Evolutionary conservation across 768 basidiomycete species (phyloP), one percentile per base, ranked within the genome.

Genomic region (Flagelloscypha sp.): DNA sequence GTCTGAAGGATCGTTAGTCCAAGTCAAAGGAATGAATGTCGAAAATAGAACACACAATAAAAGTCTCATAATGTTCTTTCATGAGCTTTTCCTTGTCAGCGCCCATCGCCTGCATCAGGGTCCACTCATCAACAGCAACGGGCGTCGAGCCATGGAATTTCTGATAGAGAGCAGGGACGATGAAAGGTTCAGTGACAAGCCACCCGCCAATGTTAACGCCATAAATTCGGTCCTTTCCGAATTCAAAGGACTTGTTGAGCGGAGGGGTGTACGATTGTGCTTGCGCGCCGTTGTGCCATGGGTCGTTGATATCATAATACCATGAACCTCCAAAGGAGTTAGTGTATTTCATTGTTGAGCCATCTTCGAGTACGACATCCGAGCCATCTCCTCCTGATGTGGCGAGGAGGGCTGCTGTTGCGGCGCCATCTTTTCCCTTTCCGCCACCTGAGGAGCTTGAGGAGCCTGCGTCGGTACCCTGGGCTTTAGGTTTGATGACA

Each of bases 301-400:
- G 92, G 53, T 93, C 74, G 20, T 74, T 71, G 22, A 77, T 69
- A 52, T 95, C 84, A 57, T 72, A 81, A 49, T 89, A 86, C 94
- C 94, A 99, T 42, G 52, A 65, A 3, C 95, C 95, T 43, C 89
- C 89, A 50, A 86, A 87, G 2, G 70, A 30, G 57, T 97, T 98
- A 28, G 47, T 48, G 59, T 98, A 99, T 0, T 65, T 77, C 55
- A 93, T 84, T 1, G 78, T 86, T 7, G 76, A 69, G 6, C 94
- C 94, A 53, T 95, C 83, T 9, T 84, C 86, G 48, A 72, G 72
- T 2, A 78, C 83, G 40, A 94, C 63, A 7, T 61, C 68, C 38
- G 74, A 82, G n/a, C 90, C 92, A 49, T 87, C 77, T n/a, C 76
- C 75, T 34, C 94, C 94, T 0, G 77, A n/a, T n/a, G n/a, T n/a